These are phyloP conservation scores for Suillus spraguei DNA, from an alignment of 768 basidiomycete genomes.

Conservation along the genomic window DNA sequence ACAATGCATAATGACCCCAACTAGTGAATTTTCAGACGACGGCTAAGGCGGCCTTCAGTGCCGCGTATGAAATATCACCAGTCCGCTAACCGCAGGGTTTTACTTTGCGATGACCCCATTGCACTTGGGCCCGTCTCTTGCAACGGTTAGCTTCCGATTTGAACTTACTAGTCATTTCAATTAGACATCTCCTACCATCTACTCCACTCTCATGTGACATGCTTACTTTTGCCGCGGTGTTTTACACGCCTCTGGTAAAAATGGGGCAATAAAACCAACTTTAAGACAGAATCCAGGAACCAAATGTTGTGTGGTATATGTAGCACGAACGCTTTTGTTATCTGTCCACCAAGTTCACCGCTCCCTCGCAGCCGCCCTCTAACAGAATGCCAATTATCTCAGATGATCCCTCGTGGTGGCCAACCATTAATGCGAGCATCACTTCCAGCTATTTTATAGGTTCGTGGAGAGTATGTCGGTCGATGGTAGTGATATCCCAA, in stretches of 20 bases:
- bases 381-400: background rate
- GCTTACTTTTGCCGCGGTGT: background rate
- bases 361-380: background rate
- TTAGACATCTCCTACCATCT: background rate
- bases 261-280: too few relatives aligned
- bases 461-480: background rate
- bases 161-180: background rate
- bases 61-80: background rate
- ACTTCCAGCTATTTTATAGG: background rate
- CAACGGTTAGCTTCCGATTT: background rate
- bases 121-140: background rate
- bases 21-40: background rate
- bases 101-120: too few relatives aligned
- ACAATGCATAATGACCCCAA: too few relatives aligned
- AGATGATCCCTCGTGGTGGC: constrained; percentile 1
- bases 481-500: background rate
- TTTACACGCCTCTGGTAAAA: too few relatives aligned
- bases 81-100: background rate
- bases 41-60: background rate
- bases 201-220: background rate
- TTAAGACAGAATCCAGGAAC: background rate
- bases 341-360: background rate
- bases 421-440: background rate
- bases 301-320: background rate
- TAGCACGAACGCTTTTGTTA: background rate